phyloP scores from a whole-genome alignment of 306 rosid species.

The Gastrolobium bilobum region DNA sequence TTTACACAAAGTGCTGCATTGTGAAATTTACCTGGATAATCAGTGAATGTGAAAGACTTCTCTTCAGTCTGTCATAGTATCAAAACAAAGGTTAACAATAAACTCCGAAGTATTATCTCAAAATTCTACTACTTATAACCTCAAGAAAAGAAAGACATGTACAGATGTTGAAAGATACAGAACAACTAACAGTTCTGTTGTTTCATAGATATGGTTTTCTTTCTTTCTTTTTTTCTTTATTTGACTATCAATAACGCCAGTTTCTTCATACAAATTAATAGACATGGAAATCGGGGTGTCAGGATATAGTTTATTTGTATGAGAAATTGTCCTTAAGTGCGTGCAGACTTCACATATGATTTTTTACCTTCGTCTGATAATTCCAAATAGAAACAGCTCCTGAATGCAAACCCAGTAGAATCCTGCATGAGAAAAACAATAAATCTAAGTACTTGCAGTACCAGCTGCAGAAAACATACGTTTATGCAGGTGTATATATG shows the following conservation, averaged over 20 bases:
- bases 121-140: neutral
- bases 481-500: neutral
- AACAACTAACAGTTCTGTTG: neutral
- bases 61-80: constrained; percentile 56
- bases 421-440: constrained; percentile 57
- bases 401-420: constrained; percentile 71
- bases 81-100: constrained; percentile 38
- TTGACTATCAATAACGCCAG: too few relatives aligned
- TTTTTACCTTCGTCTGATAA: constrained; percentile 66
- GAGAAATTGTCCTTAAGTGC: neutral
- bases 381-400: constrained; percentile 75
- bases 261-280: neutral
- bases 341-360: neutral
- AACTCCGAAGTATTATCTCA: neutral
- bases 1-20: neutral
- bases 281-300: neutral
- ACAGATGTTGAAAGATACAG: neutral
- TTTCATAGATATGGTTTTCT: neutral
- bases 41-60: constrained; percentile 64
- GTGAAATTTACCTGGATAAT: constrained; percentile 65
- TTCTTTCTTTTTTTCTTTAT: too few relatives aligned
- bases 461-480: neutral
- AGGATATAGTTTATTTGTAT: neutral
- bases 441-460: neutral
- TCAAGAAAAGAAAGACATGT: neutral